Evolutionary conservation across 2,329 filamentous ascomycete species (phyloP).

Genomic region (Chalara sp.): DNA sequence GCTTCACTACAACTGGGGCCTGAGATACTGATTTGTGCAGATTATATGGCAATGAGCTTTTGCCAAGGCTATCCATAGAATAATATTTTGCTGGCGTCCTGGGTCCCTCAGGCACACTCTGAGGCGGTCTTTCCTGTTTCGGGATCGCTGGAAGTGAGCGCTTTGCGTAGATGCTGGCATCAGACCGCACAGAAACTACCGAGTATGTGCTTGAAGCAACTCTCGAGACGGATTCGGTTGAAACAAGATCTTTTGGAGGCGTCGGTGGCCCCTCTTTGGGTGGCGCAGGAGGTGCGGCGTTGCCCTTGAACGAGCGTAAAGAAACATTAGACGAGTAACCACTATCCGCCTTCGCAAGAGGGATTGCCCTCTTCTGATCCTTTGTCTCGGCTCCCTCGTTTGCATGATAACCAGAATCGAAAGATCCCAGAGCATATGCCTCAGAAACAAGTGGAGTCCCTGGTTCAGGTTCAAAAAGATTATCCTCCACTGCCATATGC

Average conservation of each 20-base stretch:
- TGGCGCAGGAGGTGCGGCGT: conserved; percentile 11
- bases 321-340: conserved; percentile 57
- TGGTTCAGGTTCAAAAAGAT: conserved; percentile 34
- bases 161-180: conserved; percentile 7
- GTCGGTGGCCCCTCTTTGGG: conserved; percentile 7
- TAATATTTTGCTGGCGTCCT: no score
- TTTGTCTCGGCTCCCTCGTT: background rate
- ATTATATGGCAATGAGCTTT: no score
- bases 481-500: conserved; percentile 39
- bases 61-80: no score
- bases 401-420: conserved; percentile 20
- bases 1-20: background rate
- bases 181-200: conserved; percentile 1
- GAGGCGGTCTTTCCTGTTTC: background rate
- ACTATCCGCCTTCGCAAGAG: conserved; percentile 51
- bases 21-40: background rate
- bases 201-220: conserved; percentile 10
- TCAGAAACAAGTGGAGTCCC: conserved; percentile 10
- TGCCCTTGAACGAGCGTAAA: conserved; percentile 41
- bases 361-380: conserved; percentile 21
- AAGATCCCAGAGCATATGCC: conserved; percentile 9
- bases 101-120: no score
- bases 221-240: conserved; percentile 1
- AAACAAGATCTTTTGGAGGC: background rate
- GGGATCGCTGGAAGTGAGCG: conserved; percentile 13